Evolutionary conservation across 768 basidiomycete genomes (phyloP).

Genomic region (Nevesoporus exiguus): DNA sequence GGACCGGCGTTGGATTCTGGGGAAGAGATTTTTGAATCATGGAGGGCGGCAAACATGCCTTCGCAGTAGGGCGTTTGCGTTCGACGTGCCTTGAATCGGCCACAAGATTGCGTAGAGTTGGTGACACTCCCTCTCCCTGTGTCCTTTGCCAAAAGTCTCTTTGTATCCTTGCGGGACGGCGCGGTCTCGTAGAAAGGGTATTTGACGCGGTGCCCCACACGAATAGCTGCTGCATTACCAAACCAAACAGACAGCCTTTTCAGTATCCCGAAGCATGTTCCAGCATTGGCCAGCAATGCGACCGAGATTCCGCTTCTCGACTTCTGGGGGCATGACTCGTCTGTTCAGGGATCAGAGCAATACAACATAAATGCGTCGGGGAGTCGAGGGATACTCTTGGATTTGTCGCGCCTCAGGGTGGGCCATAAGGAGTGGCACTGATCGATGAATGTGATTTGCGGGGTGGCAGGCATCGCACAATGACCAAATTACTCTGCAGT

Average conservation of each 20-base stretch:
- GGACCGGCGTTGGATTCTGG: slow-evolving; percentile 1
- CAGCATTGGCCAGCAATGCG: slow-evolving; percentile 53
- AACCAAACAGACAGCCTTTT: slow-evolving; percentile 36
- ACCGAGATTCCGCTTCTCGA: slow-evolving; percentile 52
- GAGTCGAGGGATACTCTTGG: slow-evolving; percentile 43
- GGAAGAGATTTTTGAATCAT: slow-evolving; percentile 1
- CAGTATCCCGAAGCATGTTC: slow-evolving; percentile 38
- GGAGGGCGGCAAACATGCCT: slow-evolving; percentile 12
- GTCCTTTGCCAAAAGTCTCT: slow-evolving; percentile 14
- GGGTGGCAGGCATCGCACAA: slow-evolving; percentile 4
- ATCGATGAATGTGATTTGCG: neutral
- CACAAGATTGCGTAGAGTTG: slow-evolving; percentile 34
- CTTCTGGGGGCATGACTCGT: slow-evolving; percentile 38
- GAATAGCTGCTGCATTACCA: slow-evolving; percentile 26
- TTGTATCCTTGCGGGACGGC: slow-evolving; percentile 22
- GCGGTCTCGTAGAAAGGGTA: slow-evolving; percentile 31
- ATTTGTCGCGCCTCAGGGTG: neutral
- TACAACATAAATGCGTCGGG: slow-evolving; percentile 59
- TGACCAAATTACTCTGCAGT: neutral
- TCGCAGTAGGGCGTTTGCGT: slow-evolving; percentile 14
- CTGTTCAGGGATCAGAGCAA: slow-evolving; percentile 49
- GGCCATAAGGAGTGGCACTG: slow-evolving; percentile 6
- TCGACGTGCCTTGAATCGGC: slow-evolving; percentile 32
- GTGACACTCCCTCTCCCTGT: slow-evolving; percentile 35
- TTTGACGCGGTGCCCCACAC: slow-evolving; percentile 27